phyloP scores from a whole-genome alignment of 805 yeast species.

The Babjeviella inositovora region DNA sequence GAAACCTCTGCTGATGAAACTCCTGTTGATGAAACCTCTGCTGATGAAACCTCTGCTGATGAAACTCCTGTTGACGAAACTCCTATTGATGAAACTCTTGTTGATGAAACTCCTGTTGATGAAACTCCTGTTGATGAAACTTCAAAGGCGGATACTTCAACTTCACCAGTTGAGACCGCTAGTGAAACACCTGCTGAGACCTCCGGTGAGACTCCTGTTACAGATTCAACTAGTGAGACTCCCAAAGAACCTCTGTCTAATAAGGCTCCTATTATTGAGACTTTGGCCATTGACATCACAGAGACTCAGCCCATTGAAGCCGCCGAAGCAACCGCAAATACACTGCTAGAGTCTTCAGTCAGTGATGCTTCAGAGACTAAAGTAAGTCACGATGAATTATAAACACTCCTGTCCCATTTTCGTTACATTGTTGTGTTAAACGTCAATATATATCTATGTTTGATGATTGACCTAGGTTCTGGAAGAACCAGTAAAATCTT shows the following conservation, averaged over 20 bases:
- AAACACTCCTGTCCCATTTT: no score
- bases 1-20: conserved; percentile 1
- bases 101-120: conserved; percentile 2
- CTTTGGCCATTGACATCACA: no score
- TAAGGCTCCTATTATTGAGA: no score
- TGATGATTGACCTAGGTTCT: no score
- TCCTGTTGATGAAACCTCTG: conserved; percentile 1
- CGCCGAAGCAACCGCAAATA: conserved; percentile 1
- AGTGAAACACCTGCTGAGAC: conserved; percentile 1
- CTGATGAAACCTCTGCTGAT: conserved; percentile 3
- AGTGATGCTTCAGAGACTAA: conserved; percentile 1
- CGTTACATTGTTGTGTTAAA: no score
- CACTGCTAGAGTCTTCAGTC: conserved; percentile 1
- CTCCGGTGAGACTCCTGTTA: background rate
- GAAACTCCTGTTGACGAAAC: conserved; percentile 1
- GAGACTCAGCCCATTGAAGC: conserved; percentile 1
- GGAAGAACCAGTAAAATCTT: no score
- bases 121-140: conserved; percentile 2
- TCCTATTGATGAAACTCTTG: no score
- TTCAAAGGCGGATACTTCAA: conserved; percentile 1
- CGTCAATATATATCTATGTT: no score
- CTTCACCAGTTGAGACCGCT: no score
- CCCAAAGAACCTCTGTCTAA: conserved; percentile 1
- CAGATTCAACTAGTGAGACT: conserved; percentile 1
- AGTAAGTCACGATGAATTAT: conserved; percentile 2